Percentiles rank a stretch among this genome's conserved stretches.
Evolutionary conservation across 2,329 filamentous ascomycete genomes (phyloP).

Genomic region (Ampelomyces quisqualis): DNA sequence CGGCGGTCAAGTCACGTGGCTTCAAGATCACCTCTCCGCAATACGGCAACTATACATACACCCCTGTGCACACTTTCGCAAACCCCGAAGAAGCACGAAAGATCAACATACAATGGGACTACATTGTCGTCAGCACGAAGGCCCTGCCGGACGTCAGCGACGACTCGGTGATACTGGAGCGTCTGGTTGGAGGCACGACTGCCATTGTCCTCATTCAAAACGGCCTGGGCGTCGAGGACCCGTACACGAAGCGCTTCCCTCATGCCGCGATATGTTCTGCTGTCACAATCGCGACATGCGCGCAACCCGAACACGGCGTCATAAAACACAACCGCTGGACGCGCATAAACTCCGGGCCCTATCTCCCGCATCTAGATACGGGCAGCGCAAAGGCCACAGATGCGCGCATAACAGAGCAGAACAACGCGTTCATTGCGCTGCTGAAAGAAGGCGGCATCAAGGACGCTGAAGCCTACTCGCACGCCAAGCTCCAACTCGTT

Average conservation of each 20-base stretch:
- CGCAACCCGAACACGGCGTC: constrained; percentile 62
- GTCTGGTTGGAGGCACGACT: constrained; percentile 56
- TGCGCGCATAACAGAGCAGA: constrained; percentile 46
- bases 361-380: constrained; percentile 53
- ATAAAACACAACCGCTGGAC: constrained; percentile 75
- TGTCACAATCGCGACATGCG: constrained; percentile 69
- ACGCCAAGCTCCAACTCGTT: constrained; percentile 67
- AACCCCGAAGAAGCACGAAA: constrained; percentile 59
- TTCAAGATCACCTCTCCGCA: constrained; percentile 65
- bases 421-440: constrained; percentile 55
- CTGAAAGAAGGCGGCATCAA: constrained; percentile 63
- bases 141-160: constrained; percentile 66
- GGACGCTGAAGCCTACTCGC: constrained; percentile 65
- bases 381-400: constrained; percentile 23
- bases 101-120: constrained; percentile 58
- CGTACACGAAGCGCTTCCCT: constrained; percentile 64
- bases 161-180: constrained; percentile 62
- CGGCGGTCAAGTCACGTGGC: constrained; percentile 60
- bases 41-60: constrained; percentile 68
- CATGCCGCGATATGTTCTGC: constrained; percentile 62
- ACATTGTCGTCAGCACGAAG: constrained; percentile 69
- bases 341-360: constrained; percentile 68
- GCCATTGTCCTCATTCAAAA: constrained; percentile 70
- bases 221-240: constrained; percentile 68
- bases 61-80: constrained; percentile 62